Percentiles rank a stretch among this genome's conserved stretches.
Evolutionary conservation across 805 yeast genomes (phyloP).

Genomic region (Lipomyces yamanashiensis): DNA sequence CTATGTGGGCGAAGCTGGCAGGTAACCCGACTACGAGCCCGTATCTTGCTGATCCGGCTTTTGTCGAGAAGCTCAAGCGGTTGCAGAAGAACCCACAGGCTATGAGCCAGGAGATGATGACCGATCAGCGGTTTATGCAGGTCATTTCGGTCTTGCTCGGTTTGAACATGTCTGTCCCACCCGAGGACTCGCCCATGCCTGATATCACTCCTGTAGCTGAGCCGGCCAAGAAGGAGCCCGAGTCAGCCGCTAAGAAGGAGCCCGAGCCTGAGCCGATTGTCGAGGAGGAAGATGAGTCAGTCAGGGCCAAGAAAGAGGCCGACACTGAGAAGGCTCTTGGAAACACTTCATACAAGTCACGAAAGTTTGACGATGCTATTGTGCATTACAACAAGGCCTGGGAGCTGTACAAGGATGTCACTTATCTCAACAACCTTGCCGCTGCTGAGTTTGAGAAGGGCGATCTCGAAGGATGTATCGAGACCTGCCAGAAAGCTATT

Average conservation of each 20-base stretch:
- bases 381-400: constrained; percentile 84
- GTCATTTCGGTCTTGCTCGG: constrained; percentile 87
- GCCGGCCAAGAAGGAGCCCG: constrained; percentile 40
- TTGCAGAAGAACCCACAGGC: constrained; percentile 72
- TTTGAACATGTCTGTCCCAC: constrained; percentile 54
- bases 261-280: constrained; percentile 40
- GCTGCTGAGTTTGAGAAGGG: constrained; percentile 98
- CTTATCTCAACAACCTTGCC: constrained; percentile 92
- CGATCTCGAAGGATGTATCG: constrained; percentile 82
- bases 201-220: constrained; percentile 38
- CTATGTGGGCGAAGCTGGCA: constrained; percentile 72
- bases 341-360: constrained; percentile 80
- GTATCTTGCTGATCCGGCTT: constrained; percentile 81
- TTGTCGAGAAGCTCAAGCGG: constrained; percentile 66
- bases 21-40: constrained; percentile 86
- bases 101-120: constrained; percentile 67
- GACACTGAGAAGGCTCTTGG: constrained; percentile 77
- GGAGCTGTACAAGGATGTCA: constrained; percentile 78
- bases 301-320: constrained; percentile 45
- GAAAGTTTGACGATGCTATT: constrained; percentile 92
- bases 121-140: constrained; percentile 87
- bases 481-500: constrained; percentile 79
- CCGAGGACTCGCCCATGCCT: constrained; percentile 39
- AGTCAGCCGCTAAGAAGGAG: constrained; percentile 32
- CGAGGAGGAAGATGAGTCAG: constrained; percentile 45